Evolutionary conservation across 331 rosid genomes (phyloP), one percentile per base, ranked within the genome.

Genomic region (Rosa hybrid): DNA sequence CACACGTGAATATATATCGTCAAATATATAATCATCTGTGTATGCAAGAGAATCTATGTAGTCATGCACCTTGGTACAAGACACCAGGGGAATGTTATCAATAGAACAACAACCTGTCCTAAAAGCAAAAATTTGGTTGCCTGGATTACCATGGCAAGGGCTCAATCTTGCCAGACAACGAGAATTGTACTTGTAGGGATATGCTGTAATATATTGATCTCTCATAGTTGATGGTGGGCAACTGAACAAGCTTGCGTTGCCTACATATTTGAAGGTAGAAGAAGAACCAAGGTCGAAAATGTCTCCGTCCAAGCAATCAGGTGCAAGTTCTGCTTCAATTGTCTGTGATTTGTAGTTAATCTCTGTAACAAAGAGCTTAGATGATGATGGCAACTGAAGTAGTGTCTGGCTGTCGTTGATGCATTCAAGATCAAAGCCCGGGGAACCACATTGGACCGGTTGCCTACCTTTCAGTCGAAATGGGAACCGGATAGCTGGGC

Each of bases 371-470:
- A 1, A 0, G 46, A 72, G 6, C 23, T 72, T 49, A 14, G 21
- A 0, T 23, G 76, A 18, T 2, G 59, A 23, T 48, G 76, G 51
- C 38, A 71, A 6, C 1, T 21, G 12, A 11, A 71, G 59, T 12
- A 49, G 27, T 0, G 42, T 71, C 11, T 12, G n/a, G 38, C 4
- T 44, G 5, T 10, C 11, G 17, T n/a, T 4, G 18, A 25, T 14
- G 77, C 77, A 74, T 39, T 67, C 53, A 27, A 53, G 1, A 74
- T 14, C 25, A 51, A 74, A 74, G 30, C 77, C 67, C 21, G 38
- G 77, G 12, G 6, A 38, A 46, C 77, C 77, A 74, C 77, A 68
- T 42, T 48, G 20, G 27, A 4, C 16, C 1, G 74, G 49, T 46
- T 77, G 59, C 4, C 38, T 9, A 8, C 16, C 53, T 49, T 49